These are phyloP conservation scores for Irpex sp. DNA, from an alignment of 1,284 basidiomycete genomes.

Conservation along the genomic window DNA sequence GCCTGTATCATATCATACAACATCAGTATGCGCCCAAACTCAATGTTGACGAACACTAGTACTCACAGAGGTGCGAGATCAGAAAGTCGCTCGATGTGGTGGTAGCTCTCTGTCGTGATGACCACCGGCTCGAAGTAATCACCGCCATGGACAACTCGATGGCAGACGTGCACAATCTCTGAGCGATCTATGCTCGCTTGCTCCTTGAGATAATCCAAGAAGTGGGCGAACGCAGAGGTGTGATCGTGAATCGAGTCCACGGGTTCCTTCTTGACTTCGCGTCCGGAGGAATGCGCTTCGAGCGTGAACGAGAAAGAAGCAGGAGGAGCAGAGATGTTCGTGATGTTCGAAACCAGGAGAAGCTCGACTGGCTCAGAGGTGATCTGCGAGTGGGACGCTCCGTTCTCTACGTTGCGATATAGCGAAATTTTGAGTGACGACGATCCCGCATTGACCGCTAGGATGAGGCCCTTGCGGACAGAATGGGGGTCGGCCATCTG, in stretches of 20 bases:
- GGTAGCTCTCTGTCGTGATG: conserved; percentile 58
- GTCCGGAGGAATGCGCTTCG: conserved; percentile 20
- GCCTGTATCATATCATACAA: conserved; percentile 31
- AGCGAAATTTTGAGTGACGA: conserved; percentile 78
- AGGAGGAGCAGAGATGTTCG: conserved; percentile 55
- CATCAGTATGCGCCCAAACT: not conserved
- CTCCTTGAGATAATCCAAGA: conserved; percentile 47
- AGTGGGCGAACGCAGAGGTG: conserved; percentile 60
- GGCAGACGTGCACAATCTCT: conserved; percentile 55
- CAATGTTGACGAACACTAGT: not conserved
- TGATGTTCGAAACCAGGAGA: conserved; percentile 46
- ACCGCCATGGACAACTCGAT: conserved; percentile 84
- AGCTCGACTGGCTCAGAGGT: conserved; percentile 37
- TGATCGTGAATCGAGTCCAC: conserved; percentile 47
- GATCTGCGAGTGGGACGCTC: conserved; percentile 4
- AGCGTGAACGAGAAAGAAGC: conserved; percentile 45
- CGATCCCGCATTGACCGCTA: conserved; percentile 69
- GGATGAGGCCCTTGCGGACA: conserved; percentile 35
- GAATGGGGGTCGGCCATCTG: conserved; percentile 2
- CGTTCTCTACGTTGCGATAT: conserved; percentile 31
- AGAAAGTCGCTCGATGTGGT: conserved; percentile 71
- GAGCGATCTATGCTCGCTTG: conserved; percentile 41
- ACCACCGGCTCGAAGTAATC: conserved; percentile 64
- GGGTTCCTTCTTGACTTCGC: conserved; percentile 34
- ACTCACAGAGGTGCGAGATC: conserved; percentile 73